Conservation (phyloP, 371 early-diverging fungal species). For the Nematocida ausubeli region DNA sequence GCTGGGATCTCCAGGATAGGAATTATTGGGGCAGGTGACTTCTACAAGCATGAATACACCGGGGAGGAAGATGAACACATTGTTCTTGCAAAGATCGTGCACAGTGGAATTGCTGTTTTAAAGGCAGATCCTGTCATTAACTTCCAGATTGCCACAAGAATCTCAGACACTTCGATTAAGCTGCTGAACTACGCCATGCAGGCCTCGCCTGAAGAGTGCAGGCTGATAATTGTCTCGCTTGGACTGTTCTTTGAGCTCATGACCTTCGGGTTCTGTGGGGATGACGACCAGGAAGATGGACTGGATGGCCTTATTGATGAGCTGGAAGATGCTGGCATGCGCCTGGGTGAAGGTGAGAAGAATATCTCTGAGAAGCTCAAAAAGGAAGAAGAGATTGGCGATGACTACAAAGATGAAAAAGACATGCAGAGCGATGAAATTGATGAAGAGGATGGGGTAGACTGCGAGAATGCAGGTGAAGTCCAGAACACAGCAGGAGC, state of each 20-base stretch:
- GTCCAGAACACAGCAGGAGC: slow-evolving; percentile 47
- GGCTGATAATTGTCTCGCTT: slow-evolving; percentile 28
- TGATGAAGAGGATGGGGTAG: slow-evolving; percentile 51
- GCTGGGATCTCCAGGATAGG: slow-evolving; percentile 6
- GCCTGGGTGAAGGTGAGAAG: slow-evolving; percentile 60
- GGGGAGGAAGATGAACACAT: slow-evolving; percentile 30
- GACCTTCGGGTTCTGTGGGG: slow-evolving; percentile 54
- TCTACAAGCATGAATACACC: slow-evolving; percentile 34
- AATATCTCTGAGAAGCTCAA: slow-evolving; percentile 62
- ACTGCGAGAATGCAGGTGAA: slow-evolving; percentile 54
- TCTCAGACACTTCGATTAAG: slow-evolving; percentile 19
- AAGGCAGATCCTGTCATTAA: slow-evolving; percentile 14
- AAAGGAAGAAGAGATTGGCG: slow-evolving; percentile 59
- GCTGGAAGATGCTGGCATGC: slow-evolving; percentile 56
- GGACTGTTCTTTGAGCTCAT: slow-evolving; percentile 50
- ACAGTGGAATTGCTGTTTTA: slow-evolving; percentile 35
- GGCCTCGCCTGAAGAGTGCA: slow-evolving; percentile 17
- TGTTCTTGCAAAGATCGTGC: slow-evolving; percentile 44
- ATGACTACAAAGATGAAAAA: slow-evolving; percentile 55
- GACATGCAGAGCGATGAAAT: slow-evolving; percentile 46
- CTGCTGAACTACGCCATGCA: slow-evolving; percentile 42
- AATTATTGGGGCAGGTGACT: slow-evolving; percentile 29
- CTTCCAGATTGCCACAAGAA: slow-evolving; percentile 40
- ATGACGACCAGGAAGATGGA: slow-evolving; percentile 52
- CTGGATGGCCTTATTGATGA: slow-evolving; percentile 41